A percentile compares a stretch with the other conserved stretches of the same genome.
Conservation (phyloP, 768 basidiomycete species). For the Kwoniella europaea region DNA sequence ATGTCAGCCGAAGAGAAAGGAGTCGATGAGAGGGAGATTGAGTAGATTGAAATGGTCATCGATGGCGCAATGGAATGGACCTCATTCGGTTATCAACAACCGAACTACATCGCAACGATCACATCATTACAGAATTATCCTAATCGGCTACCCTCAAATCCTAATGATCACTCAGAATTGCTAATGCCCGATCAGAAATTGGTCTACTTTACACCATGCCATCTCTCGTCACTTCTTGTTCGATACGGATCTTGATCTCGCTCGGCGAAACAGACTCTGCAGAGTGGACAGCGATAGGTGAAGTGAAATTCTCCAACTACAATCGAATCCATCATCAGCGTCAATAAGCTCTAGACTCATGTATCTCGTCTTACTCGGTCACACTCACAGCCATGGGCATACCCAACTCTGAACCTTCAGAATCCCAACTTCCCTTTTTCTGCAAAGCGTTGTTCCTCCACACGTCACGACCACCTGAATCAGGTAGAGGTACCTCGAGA, state of each 20-base stretch:
- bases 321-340: background rate
- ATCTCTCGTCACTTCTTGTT: constrained; percentile 23
- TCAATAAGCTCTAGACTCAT: background rate
- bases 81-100: constrained; percentile 3
- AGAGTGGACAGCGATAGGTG: constrained; percentile 25
- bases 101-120: background rate
- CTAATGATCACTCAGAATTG: background rate
- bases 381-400: constrained; percentile 15
- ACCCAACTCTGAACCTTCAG: constrained; percentile 1
- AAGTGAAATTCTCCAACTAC: constrained; percentile 36
- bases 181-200: background rate
- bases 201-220: background rate
- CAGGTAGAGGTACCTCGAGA: background rate
- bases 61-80: constrained; percentile 3
- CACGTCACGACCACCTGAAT: background rate
- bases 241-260: constrained; percentile 36
- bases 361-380: too few species aligned
- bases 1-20: background rate
- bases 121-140: background rate
- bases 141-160: background rate
- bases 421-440: constrained; percentile 7
- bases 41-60: background rate
- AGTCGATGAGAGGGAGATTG: background rate
- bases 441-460: constrained; percentile 5
- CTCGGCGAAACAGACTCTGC: constrained; percentile 11